Conservation (phyloP, 352 stramenopile genomes). For the Pythium phragmiticola region DNA sequence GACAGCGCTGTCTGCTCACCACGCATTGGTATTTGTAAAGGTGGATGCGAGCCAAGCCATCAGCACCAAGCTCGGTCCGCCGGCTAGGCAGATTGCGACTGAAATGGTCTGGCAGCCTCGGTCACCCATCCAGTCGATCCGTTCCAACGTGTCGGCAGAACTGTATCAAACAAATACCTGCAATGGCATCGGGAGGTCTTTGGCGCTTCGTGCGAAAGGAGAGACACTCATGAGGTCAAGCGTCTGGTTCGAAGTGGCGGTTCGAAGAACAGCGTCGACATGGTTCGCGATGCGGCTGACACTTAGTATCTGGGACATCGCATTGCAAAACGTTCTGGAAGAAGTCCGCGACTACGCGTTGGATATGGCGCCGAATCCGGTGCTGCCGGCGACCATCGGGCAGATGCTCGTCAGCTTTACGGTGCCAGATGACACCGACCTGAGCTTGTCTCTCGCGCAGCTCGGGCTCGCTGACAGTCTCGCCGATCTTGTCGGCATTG, state of each 20-base stretch:
- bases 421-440: constrained; percentile 10
- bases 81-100: neutral
- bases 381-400: neutral
- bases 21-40: neutral
- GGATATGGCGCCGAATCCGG: neutral
- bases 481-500: neutral
- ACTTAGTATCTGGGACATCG: constrained; percentile 11
- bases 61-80: neutral
- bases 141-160: neutral
- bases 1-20: neutral
- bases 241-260: constrained; percentile 4
- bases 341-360: neutral
- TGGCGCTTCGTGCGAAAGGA: neutral
- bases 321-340: neutral
- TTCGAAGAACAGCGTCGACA: constrained; percentile 7
- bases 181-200: neutral
- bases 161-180: neutral
- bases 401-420: constrained; percentile 1
- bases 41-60: neutral
- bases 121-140: constrained; percentile 7
- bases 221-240: neutral
- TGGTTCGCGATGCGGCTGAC: neutral
- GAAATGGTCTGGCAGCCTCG: constrained; percentile 4
- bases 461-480: constrained; percentile 5
- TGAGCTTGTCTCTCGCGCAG: constrained; percentile 8